Percentiles rank a stretch among this genome's conserved stretches.
Evolutionary conservation across 2,329 filamentous ascomycete species (phyloP).

Genomic region (Tolypocladium capitatum): DNA sequence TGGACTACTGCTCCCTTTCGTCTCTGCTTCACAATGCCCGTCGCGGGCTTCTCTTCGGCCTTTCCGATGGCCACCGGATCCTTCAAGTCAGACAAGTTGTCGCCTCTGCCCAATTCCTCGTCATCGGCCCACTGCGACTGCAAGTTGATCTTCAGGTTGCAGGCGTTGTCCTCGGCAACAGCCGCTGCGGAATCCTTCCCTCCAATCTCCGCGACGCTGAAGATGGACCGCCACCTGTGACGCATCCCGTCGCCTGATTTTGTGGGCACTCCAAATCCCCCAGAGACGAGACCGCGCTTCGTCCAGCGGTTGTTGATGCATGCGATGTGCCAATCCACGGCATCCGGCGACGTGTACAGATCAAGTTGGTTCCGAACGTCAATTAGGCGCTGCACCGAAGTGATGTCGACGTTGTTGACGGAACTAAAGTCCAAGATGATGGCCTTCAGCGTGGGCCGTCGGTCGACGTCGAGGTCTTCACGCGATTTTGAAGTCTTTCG

Average conservation of each 20-base stretch:
- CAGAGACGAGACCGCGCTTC: conserved; percentile 74
- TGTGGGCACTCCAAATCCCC: conserved; percentile 77
- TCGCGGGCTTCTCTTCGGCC: conserved; percentile 25
- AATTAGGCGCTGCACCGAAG: conserved; percentile 82
- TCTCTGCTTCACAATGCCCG: conserved; percentile 12
- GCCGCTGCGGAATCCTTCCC: conserved; percentile 57
- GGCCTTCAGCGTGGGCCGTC: conserved; percentile 64
- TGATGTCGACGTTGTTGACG: conserved; percentile 89
- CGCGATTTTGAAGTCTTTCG: conserved; percentile 28
- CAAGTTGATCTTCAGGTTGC: conserved; percentile 24
- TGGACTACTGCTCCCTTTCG: conserved; percentile 56
- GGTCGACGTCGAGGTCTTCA: conserved; percentile 14
- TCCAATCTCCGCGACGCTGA: conserved; percentile 79
- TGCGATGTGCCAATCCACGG: conserved; percentile 93
- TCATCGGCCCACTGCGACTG: conserved; percentile 10
- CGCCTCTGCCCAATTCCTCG: conserved; percentile 24
- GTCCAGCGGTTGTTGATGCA: conserved; percentile 84
- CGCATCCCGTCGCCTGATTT: conserved; percentile 30
- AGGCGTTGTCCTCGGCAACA: conserved; percentile 49
- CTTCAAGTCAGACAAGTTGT: conserved; percentile 1
- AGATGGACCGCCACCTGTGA: conserved; percentile 84
- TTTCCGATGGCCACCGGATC: background rate
- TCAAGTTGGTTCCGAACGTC: conserved; percentile 93
- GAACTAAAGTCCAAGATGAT: conserved; percentile 87
- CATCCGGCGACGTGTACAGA: conserved; percentile 63